A percentile compares a stretch with the other conserved stretches of the same genome.
Conservation (phyloP, 495 filamentous ascomycete genomes). For the Tirmania nivea region DNA sequence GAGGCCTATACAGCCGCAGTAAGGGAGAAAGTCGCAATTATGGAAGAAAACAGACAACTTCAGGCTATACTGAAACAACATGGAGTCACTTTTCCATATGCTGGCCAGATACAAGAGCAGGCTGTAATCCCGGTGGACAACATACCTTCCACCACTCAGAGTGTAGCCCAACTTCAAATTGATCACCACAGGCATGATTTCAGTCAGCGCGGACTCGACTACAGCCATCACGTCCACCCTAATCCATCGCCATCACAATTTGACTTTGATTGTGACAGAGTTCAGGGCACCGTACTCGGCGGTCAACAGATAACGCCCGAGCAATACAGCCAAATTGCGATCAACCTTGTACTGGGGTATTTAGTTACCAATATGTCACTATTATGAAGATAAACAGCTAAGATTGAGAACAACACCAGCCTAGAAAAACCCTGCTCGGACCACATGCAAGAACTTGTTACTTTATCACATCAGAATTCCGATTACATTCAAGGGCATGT, state of each 20-base stretch:
- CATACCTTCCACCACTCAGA: not conserved
- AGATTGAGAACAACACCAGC: constrained; percentile 28
- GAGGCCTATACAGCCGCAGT: constrained; percentile 39
- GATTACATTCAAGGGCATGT: constrained; percentile 51
- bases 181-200: not conserved
- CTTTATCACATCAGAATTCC: constrained; percentile 9
- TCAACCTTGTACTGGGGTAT: constrained; percentile 94
- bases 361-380: constrained; percentile 20
- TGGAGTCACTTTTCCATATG: constrained; percentile 35
- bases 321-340: constrained; percentile 71
- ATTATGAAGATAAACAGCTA: constrained; percentile 1
- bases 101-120: not conserved
- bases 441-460: constrained; percentile 52
- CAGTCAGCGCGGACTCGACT: not conserved
- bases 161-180: no score
- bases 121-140: not conserved
- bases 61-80: constrained; percentile 51
- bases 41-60: constrained; percentile 57
- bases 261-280: not conserved
- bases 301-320: constrained; percentile 23
- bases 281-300: constrained; percentile 20
- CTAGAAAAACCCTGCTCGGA: constrained; percentile 90
- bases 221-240: not conserved
- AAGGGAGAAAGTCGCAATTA: constrained; percentile 40
- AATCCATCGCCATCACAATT: not conserved